Conservation (phyloP, 148 eudicot species). For the Talinum fruticosum region DNA sequence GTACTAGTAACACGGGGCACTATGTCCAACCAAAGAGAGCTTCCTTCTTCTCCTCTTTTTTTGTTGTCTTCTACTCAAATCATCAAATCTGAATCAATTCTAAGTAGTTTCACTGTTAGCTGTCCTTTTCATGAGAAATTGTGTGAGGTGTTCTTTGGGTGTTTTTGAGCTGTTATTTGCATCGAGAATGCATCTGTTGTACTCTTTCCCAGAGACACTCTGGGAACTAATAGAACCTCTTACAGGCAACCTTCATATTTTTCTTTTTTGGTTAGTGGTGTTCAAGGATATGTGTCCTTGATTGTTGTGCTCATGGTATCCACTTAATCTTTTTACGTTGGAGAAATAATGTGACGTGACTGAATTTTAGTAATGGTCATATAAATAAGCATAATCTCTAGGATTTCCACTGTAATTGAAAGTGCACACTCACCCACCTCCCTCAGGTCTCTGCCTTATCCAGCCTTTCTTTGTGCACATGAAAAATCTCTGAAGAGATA, state of each 20-base stretch:
- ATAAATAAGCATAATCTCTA: background rate
- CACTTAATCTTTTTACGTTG: no score
- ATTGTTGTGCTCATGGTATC: background rate
- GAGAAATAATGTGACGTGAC: background rate
- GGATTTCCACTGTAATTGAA: background rate
- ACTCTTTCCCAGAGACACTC: background rate
- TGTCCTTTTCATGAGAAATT: no score
- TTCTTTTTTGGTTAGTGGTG: background rate
- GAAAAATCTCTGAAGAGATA: background rate
- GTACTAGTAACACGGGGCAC: no score
- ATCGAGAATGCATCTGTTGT: background rate
- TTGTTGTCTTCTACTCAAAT: background rate
- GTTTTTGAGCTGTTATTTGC: background rate
- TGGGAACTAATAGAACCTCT: background rate
- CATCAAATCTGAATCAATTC: background rate
- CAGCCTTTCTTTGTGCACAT: background rate
- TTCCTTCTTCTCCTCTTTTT: background rate
- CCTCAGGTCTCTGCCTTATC: background rate
- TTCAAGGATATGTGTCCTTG: background rate
- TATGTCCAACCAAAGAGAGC: background rate
- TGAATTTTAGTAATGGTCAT: background rate
- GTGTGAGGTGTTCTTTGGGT: background rate
- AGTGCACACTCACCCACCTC: background rate
- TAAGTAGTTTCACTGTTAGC: background rate
- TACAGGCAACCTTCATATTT: background rate